Conservation (phyloP, 306 rosid species). For the Trifolium fragiferum region DNA sequence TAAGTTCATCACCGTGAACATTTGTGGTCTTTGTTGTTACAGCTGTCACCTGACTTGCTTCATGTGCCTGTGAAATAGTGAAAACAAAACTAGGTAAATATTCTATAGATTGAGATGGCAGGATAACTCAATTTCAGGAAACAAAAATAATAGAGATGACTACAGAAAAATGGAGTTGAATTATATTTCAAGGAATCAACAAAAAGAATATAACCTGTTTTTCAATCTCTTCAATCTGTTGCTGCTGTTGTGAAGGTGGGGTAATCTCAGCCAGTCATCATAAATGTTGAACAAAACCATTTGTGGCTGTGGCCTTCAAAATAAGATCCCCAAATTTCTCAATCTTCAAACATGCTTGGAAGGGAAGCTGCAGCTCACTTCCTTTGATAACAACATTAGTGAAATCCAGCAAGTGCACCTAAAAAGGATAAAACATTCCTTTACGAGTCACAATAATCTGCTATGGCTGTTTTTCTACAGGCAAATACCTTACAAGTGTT, state of each 20-base stretch:
- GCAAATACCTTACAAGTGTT: conserved; percentile 95
- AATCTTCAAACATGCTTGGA: conserved; percentile 98
- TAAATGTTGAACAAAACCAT: conserved; percentile 99
- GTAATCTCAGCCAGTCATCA: conserved; percentile 99
- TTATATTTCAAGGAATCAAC: conserved; percentile 6
- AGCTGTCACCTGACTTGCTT: conserved; percentile 93
- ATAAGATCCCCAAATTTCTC: conserved; percentile 99
- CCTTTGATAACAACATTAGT: conserved; percentile 98
- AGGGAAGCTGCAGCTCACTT: conserved; percentile 98
- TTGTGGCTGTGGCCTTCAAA: conserved; percentile 98
- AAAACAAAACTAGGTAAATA: conserved; percentile 20
- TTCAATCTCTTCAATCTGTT: conserved; percentile 98
- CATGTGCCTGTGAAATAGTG: conserved; percentile 66
- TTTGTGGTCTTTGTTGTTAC: conserved; percentile 92
- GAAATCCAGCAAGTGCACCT: conserved; percentile 93
- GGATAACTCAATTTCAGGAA: not conserved
- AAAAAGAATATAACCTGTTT: conserved; percentile 74
- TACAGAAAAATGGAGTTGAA: not conserved
- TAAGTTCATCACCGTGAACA: conserved; percentile 96
- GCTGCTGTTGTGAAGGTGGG: conserved; percentile 98
- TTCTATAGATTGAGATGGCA: not conserved
- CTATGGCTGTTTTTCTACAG: conserved; percentile 98
- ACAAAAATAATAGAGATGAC: not conserved
- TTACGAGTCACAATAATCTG: conserved; percentile 98
- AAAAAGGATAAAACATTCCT: conserved; percentile 98